These are phyloP conservation scores for Rhodotorula kratochvilovae DNA, from an alignment of 768 basidiomycete genomes.

Conservation along the genomic window DNA sequence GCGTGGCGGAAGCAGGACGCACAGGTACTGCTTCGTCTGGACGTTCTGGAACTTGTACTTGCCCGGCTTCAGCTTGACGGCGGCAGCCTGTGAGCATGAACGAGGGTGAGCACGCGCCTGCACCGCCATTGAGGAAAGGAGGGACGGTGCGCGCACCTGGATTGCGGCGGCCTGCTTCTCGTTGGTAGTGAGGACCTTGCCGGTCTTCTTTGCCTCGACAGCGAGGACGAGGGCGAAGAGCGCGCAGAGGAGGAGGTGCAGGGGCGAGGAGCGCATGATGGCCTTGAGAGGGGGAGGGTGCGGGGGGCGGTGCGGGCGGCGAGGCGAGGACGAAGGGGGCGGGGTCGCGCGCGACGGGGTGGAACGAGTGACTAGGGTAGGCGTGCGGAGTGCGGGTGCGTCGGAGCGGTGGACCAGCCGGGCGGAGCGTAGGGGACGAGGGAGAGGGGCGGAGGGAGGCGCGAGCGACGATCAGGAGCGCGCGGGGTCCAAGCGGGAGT, in stretches of 20 bases:
- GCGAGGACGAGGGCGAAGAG: neutral
- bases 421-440: neutral
- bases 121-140: no score
- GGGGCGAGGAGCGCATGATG: neutral
- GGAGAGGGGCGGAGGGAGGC: neutral
- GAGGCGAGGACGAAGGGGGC: neutral
- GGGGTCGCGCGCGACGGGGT: neutral
- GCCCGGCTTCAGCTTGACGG: constrained; percentile 24
- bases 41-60: constrained; percentile 32
- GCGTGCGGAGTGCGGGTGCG: neutral
- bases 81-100: constrained; percentile 16
- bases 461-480: neutral
- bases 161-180: constrained; percentile 16
- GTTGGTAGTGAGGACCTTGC: constrained; percentile 23
- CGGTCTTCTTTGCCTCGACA: constrained; percentile 17
- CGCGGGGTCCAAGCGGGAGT: neutral
- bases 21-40: constrained; percentile 17
- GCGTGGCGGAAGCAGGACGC: no score
- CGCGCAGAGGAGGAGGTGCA: neutral
- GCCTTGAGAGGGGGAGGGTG: no score
- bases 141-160: neutral
- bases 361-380: neutral
- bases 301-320: neutral
- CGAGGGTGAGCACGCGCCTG: neutral
- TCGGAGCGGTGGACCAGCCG: neutral